Evolutionary conservation across 1,139 yeast species (phyloP), one percentile per base, ranked within the genome.

Genomic region (Blastobotrys apis): DNA sequence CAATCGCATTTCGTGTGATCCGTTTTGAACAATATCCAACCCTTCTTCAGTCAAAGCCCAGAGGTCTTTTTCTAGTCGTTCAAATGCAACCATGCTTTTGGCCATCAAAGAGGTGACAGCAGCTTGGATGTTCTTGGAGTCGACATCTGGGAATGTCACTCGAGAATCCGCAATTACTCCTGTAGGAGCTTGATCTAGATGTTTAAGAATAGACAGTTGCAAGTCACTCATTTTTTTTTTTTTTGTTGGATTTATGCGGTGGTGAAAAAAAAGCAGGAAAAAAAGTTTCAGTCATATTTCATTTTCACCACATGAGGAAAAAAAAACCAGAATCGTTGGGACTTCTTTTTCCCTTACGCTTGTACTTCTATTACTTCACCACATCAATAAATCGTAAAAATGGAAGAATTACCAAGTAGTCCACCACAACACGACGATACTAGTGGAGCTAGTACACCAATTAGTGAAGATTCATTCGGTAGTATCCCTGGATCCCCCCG

Each of bases 1-100:
- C 43, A 94, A 75, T 55, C 94, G 79, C 58, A 78, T 78, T 69
- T 92, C 99, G 59, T 94, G 97, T 19, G 97, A 85, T 4, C 98
- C 98, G 44, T 83, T 69, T 16, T 68, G 64, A 22, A 85, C 75
- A 53, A 90, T 85, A 42, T 85, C 88, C 55, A 80, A 69, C 37
- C 95, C 98, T 69, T 92, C 99, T 16, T 68, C 68, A 16, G 95
- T 84, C 53, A 90, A 75, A 22, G 73, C 68, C 83, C 92, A 90
- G 52, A 72, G 67, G 54, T 90, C 95, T 47, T 75, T 72, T 64
- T 90, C 97, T 47, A 80, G 74, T 53, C 86, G 78, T 57, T 77
- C 72, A 71, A 80, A 90, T 40, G 71, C 70, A 56, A 92, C 75
- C 87, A 90, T 90, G 49, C 78, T 76, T 65, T 84, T 83, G 48